A percentile compares a stretch with the other conserved stretches of the same genome.
These are phyloP conservation scores for Tolypocladium guangdongense DNA, from an alignment of 2,329 filamentous ascomycete genomes.

Conservation along the genomic window DNA sequence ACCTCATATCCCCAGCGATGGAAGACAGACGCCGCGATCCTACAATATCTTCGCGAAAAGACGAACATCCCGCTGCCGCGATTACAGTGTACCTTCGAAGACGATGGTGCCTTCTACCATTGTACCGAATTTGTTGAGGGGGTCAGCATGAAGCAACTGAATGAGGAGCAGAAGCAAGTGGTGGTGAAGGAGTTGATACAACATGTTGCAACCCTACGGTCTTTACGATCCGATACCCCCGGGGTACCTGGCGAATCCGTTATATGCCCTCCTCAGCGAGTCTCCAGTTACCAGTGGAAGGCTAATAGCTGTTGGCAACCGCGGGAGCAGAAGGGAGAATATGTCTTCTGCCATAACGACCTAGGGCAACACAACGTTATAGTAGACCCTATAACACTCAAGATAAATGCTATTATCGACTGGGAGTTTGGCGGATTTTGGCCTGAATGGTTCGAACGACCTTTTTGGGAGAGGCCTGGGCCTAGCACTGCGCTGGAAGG, in stretches of 20 bases:
- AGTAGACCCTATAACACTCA: conserved; percentile 11
- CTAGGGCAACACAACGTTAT: conserved; percentile 7
- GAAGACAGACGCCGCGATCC: conserved; percentile 4
- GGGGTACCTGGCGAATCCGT: conserved; percentile 6
- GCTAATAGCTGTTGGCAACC: conserved; percentile 5
- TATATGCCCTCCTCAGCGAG: conserved; percentile 5
- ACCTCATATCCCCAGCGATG: conserved; percentile 4
- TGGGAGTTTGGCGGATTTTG: conserved; percentile 25
- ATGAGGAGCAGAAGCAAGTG: conserved; percentile 1
- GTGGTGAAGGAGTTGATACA: conserved; percentile 1
- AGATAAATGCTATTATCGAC: conserved; percentile 20
- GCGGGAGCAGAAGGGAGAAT: conserved; percentile 2
- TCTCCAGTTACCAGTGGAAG: conserved; percentile 3
- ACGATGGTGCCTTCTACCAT: conserved; percentile 6
- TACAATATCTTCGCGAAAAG: conserved; percentile 2
- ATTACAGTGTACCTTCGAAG: conserved; percentile 2
- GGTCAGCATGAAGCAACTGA: conserved; percentile 1
- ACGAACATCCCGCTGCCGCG: conserved; percentile 6
- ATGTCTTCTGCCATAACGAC: conserved; percentile 7
- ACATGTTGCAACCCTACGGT: background rate
- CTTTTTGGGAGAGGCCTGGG: conserved; percentile 8
- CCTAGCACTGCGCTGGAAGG: conserved; percentile 4
- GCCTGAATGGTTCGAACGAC: conserved; percentile 10
- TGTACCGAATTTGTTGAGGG: conserved; percentile 1
- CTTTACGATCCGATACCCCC: conserved; percentile 3